Evolutionary conservation across 225 moss, liverwort and hornwort species (phyloP), one percentile per base, ranked within the genome.

Genomic region (Marchantia polymorpha): DNA sequence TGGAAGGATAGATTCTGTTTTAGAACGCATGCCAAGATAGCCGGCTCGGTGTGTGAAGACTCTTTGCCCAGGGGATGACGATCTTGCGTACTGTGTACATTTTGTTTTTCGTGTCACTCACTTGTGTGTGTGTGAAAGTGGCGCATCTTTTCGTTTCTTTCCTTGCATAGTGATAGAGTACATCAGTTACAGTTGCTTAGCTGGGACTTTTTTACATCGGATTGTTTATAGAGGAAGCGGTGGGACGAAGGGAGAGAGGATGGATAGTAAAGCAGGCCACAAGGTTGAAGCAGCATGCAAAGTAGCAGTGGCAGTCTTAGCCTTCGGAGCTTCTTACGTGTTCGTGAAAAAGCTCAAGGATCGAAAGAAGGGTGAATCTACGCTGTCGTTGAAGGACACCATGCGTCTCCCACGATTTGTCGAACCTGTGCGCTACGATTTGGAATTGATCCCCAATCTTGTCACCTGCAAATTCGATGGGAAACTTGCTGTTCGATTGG

Each of bases 371-470:
- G 47, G 3, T 27, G 22, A 54, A 69, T 69, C 71, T 55, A 79
- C 54, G 22, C 31, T n/a, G 14, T 27, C 15, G 26, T 85, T 89
- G 22, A 82, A 89, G 78, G 88, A 88, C 60, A 86, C 84, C 52
- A 84, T 90, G 64, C 86, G 91, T 52, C 86, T 92, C 54, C 92
- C 92, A 1, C 87, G 81, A 64, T 82, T 83, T 17, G 86, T 89
- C 73, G 46, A 79, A 39, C 92, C 91, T 77, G 83, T 79, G 22
- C 85, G 92, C 31, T 92, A 92, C 71, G 89, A 92, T 73, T 85
- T 92, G 74, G 91, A 92, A 64, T 81, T 91, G 81, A 88, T 89
- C 3, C 92, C 92, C 63, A 89, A 88, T 82, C 86, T 92, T 79
- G 86, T 91, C 29, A 73, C 68, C 2, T 90, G 90, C 88, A 92